Conservation (phyloP, 2,329 filamentous ascomycete species). For the Monosporascus sp. region DNA sequence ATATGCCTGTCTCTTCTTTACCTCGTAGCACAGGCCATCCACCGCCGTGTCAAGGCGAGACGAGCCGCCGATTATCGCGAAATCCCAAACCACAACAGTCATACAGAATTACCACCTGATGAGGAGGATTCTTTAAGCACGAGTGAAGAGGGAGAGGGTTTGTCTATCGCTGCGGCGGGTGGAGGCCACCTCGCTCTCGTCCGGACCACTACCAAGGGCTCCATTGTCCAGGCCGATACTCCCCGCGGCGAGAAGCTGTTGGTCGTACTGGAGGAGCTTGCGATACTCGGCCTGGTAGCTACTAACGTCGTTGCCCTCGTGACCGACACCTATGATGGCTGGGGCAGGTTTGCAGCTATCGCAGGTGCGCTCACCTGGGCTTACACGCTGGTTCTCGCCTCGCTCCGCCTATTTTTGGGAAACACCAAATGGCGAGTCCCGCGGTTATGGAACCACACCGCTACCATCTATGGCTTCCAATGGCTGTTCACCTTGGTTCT, state of each 20-base stretch:
- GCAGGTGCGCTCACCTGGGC: conserved; percentile 70
- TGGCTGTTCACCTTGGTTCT: conserved; percentile 73
- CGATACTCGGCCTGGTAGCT: conserved; percentile 64
- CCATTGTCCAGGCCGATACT: conserved; percentile 65
- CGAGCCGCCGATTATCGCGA: conserved; percentile 52
- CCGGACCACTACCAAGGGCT: conserved; percentile 57
- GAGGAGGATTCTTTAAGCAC: conserved; percentile 40
- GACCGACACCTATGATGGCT: conserved; percentile 51
- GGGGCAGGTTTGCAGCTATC: conserved; percentile 55
- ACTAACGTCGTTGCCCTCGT: conserved; percentile 62
- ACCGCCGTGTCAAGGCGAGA: conserved; percentile 47
- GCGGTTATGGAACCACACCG: conserved; percentile 88
- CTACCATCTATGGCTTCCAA: conserved; percentile 71
- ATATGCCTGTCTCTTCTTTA: conserved; percentile 65
- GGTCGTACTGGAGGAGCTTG: conserved; percentile 68
- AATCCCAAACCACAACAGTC: conserved; percentile 40
- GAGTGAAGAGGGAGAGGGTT: conserved; percentile 54
- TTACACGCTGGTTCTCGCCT: conserved; percentile 71
- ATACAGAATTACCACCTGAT: conserved; percentile 48
- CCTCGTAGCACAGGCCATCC: conserved; percentile 54
- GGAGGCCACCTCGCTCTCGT: conserved; percentile 52
- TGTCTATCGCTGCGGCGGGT: conserved; percentile 42
- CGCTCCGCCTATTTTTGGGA: conserved; percentile 63
- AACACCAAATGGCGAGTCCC: conserved; percentile 62
- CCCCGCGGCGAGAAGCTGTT: conserved; percentile 68